Base-by-base conservation (phyloP, 1,139 yeast genomes). In the Candida freyschussii region DNA sequence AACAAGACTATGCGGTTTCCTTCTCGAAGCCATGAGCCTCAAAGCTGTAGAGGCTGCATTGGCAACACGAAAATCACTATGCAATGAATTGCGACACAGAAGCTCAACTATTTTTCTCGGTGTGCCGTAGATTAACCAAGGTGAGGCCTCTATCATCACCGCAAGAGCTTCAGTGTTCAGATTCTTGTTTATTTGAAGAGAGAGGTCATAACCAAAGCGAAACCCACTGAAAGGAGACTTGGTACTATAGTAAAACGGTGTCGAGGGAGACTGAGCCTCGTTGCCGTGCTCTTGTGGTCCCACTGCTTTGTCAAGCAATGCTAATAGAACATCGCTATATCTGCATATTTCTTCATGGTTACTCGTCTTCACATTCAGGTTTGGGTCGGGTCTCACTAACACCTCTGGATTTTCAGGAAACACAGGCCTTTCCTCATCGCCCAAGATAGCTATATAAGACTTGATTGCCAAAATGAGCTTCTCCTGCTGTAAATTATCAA, bases 321-420 rank as follows among this genome's bases (percentile, higher is more conserved):
- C 62, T 29, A 85, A 62, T 4, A 87, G 57, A 13, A 65, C 60
- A 7, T 78, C 77, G 30, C 87, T 68, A 17, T 72, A 67, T n/a
- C 68, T 65, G 29, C 87, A 75, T 24, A 86, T 78, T 41, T 84
- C 93, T 37, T 83, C 94, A 48, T 87, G 93, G 30, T 73, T 69
- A 6, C 67, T 65, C 4, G 70, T 63, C 36, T 74, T 72, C 13
- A 54, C 35, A 27, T 53, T 59, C 25, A 47, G 46, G 26, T 53
- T 44, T 8, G 54, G 50, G 7, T 55, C 50, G 2, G 57, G 51
- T 27, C 52, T 55, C 24, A 54, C 60, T 31, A 77, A 57, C 4
- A 65, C 62, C 26, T 76, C 79, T 3, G 43, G 40, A 43, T 73
- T 78, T 8, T 78, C 75, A 1, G 96, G 96, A 56, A 85, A 89